Evolutionary conservation across 768 basidiomycete genomes (phyloP).

Genomic region (Lentinula aciculospora): DNA sequence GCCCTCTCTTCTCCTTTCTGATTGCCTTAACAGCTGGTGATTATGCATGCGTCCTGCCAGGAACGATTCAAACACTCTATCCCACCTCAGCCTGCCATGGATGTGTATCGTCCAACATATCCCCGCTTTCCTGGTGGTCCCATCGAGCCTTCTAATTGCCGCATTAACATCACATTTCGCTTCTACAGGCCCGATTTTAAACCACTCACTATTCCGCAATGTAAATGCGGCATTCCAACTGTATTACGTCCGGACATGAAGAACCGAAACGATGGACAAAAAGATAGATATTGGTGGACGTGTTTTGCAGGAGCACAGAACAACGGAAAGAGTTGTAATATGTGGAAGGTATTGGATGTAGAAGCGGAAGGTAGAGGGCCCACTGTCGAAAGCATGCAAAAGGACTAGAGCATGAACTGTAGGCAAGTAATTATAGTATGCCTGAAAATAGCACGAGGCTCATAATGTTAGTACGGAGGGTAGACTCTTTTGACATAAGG

Average conservation of each 20-base stretch:
- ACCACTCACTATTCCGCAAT: constrained; percentile 59
- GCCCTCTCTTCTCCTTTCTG: constrained; percentile 2
- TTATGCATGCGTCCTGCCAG: constrained; percentile 85
- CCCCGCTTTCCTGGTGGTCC: constrained; percentile 21
- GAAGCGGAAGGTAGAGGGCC: constrained; percentile 60
- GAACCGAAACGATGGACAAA: constrained; percentile 47
- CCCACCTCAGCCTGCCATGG: constrained; percentile 65
- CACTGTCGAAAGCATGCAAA: constrained; percentile 18
- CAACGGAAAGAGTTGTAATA: constrained; percentile 75
- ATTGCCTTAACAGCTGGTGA: constrained; percentile 47
- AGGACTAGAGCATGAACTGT: neutral
- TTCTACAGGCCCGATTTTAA: constrained; percentile 83
- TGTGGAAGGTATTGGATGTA: constrained; percentile 73
- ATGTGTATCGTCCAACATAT: constrained; percentile 61
- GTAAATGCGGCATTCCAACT: constrained; percentile 68
- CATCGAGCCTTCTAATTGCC: constrained; percentile 52
- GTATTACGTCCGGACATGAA: constrained; percentile 79
- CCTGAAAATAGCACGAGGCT: too few relatives aligned
- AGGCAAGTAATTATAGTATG: neutral
- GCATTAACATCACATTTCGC: constrained; percentile 84
- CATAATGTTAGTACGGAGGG: too few relatives aligned
- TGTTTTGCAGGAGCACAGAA: constrained; percentile 81
- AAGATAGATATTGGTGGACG: constrained; percentile 72
- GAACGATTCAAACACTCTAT: constrained; percentile 78
- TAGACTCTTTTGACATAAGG: too few relatives aligned